These are phyloP conservation scores for Starmerella floricola DNA, from an alignment of 805 yeast species.

Conservation along the genomic window DNA sequence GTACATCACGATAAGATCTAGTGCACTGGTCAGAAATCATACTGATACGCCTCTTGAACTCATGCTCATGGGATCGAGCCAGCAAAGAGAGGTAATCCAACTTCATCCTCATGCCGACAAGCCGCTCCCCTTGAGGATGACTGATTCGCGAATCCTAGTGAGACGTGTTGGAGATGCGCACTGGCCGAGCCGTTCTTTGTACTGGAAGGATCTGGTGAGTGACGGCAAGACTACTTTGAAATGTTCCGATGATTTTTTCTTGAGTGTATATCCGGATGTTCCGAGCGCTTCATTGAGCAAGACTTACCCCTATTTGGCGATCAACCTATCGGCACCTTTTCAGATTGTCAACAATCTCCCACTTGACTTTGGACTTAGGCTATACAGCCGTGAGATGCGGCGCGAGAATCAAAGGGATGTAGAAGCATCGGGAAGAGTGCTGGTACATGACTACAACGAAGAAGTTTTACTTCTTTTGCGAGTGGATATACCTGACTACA, in stretches of 20 bases:
- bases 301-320: constrained; percentile 72
- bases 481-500: constrained; percentile 47
- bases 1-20: constrained; percentile 62
- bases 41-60: constrained; percentile 46
- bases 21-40: constrained; percentile 55
- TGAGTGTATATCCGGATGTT: constrained; percentile 21
- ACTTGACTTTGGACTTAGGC: constrained; percentile 57
- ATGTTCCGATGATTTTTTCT: constrained; percentile 35
- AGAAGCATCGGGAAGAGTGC: constrained; percentile 51
- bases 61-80: constrained; percentile 24
- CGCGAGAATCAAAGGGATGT: constrained; percentile 56
- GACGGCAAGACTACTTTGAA: constrained; percentile 39
- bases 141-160: constrained; percentile 43
- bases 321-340: constrained; percentile 72
- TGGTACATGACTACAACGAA: constrained; percentile 69
- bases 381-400: constrained; percentile 62
- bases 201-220: constrained; percentile 51
- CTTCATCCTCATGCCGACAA: constrained; percentile 45
- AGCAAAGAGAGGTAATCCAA: constrained; percentile 27
- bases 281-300: constrained; percentile 55
- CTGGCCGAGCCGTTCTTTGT: constrained; percentile 54
- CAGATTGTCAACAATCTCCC: constrained; percentile 79
- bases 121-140: constrained; percentile 66
- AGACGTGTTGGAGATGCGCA: constrained; percentile 50
- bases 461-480: constrained; percentile 59